phyloP scores from a whole-genome alignment of 768 basidiomycete species.

The Cystobasidium tubakii region DNA sequence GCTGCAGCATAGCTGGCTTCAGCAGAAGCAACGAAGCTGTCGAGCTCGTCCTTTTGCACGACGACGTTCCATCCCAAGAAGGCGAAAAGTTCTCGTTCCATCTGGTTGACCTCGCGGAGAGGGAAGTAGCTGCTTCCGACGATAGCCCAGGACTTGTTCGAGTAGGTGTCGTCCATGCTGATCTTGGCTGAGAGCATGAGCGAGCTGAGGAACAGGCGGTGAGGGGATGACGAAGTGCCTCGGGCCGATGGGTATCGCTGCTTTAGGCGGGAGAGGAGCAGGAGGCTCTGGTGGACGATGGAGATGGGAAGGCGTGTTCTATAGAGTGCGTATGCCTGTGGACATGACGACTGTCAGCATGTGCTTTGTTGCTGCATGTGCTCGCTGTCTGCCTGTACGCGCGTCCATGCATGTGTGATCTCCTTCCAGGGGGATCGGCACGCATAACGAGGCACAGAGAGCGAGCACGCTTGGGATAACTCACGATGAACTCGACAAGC shows the following conservation, averaged over 20 bases:
- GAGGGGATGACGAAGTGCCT: constrained; percentile 81
- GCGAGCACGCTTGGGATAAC: not conserved
- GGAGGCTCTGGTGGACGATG: constrained; percentile 63
- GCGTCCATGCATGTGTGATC: not conserved
- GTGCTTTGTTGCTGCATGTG: not conserved
- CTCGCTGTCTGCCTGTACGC: not conserved
- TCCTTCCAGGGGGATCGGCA: not conserved
- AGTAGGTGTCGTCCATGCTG: constrained; percentile 90
- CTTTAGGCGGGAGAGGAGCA: constrained; percentile 76
- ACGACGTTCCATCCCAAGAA: constrained; percentile 58
- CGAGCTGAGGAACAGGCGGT: constrained; percentile 81
- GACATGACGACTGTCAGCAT: not conserved
- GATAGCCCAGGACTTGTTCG: constrained; percentile 85
- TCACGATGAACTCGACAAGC: constrained; percentile 68
- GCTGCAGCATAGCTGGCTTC: not conserved
- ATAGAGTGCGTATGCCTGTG: constrained; percentile 66
- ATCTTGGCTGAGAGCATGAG: constrained; percentile 64
- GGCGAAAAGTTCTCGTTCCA: constrained; percentile 88
- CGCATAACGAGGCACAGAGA: not conserved
- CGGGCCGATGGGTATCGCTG: constrained; percentile 84
- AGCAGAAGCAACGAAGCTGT: constrained; percentile 14
- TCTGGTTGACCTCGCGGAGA: constrained; percentile 86
- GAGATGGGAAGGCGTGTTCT: constrained; percentile 67
- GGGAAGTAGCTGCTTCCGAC: constrained; percentile 82
- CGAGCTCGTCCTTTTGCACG: constrained; percentile 44